phyloP scores from a whole-genome alignment of 768 basidiomycete species.

The Phaeotremella skinneri region DNA sequence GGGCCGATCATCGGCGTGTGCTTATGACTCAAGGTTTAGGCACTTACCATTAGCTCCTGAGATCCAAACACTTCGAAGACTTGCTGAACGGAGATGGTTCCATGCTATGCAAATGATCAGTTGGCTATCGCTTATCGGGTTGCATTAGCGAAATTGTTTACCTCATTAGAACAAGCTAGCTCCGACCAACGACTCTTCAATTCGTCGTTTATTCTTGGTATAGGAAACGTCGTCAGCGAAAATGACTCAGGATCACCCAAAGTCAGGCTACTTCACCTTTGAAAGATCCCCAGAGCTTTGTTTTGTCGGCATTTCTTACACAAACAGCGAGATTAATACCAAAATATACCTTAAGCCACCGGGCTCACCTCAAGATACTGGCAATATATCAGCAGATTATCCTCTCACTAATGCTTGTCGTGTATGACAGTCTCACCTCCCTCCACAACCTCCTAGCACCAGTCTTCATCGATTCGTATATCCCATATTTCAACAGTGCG shows the following conservation, averaged over 20 bases:
- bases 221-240: conserved; percentile 6
- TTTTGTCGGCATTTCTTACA: conserved; percentile 32
- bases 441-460: conserved; percentile 48
- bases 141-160: conserved; percentile 7
- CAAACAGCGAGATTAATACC: neutral
- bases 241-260: neutral
- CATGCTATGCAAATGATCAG: conserved; percentile 27
- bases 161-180: conserved; percentile 45
- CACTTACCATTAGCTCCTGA: conserved; percentile 34
- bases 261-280: conserved; percentile 22
- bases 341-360: neutral
- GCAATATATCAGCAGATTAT: neutral
- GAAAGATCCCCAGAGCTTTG: conserved; percentile 33
- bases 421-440: conserved; percentile 28
- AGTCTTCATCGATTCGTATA: conserved; percentile 45
- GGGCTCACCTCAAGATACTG: conserved; percentile 34
- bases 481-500: conserved; percentile 39
- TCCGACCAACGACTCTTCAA: conserved; percentile 44
- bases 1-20: too few relatives aligned
- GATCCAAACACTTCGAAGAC: conserved; percentile 47
- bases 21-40: too few relatives aligned
- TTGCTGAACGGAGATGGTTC: conserved; percentile 47
- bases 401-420: too few relatives aligned
- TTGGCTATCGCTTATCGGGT: neutral
- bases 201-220: conserved; percentile 43